These are phyloP conservation scores for Alloteropsis angusta DNA, from an alignment of 202 grass and related monocot species.

Conservation along the genomic window DNA sequence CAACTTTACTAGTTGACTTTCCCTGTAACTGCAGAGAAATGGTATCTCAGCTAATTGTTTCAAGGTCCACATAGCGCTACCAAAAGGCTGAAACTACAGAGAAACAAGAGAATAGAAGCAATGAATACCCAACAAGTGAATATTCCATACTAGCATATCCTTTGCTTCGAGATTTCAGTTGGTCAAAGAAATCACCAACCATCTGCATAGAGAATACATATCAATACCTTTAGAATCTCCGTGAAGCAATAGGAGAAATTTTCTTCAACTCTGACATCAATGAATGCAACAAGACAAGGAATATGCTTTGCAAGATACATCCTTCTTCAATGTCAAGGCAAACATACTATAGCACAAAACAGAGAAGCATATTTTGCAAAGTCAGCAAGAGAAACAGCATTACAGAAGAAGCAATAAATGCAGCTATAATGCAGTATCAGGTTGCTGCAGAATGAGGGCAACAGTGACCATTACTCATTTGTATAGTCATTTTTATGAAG, in stretches of 20 bases:
- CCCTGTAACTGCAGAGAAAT: constrained; percentile 64
- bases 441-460: constrained; percentile 5
- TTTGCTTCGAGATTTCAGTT: constrained; percentile 96
- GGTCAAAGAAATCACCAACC: constrained; percentile 99
- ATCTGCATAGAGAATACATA: constrained; percentile 49
- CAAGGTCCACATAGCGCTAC: constrained; percentile 3
- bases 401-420: background rate
- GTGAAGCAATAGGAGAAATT: background rate
- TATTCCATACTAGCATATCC: constrained; percentile 99
- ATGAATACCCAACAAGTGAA: constrained; percentile 61
- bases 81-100: background rate
- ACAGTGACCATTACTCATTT: background rate
- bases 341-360: background rate
- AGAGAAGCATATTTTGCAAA: background rate
- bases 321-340: background rate
- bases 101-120: background rate
- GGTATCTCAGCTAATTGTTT: constrained; percentile 10
- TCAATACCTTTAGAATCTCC: constrained; percentile 18
- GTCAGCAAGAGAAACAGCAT: constrained; percentile 8
- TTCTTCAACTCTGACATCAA: constrained; percentile 7
- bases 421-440: constrained; percentile 9
- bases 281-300: background rate
- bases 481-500: background rate
- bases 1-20: constrained; percentile 83
- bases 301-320: constrained; percentile 16